phyloP scores from a whole-genome alignment of 805 yeast species.

The Candida odintsovae region DNA sequence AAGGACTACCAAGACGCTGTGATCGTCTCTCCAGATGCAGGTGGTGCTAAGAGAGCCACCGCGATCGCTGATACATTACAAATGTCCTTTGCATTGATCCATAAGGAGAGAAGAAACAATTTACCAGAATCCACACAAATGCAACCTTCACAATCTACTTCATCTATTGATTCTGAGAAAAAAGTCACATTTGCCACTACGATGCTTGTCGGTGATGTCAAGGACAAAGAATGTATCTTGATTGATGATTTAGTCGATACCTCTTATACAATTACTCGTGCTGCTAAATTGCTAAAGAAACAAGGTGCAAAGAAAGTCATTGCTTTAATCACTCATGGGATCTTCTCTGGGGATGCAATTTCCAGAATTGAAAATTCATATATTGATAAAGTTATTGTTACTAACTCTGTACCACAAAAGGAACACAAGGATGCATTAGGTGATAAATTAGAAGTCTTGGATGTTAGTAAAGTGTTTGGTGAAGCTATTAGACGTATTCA shows the following conservation, averaged over 20 bases:
- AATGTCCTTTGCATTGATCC: constrained; percentile 88
- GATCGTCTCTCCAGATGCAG: constrained; percentile 96
- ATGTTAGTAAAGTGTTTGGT: constrained; percentile 82
- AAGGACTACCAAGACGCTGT: constrained; percentile 82
- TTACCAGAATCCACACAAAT: constrained; percentile 18
- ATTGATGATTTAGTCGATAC: constrained; percentile 95
- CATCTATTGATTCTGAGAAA: constrained; percentile 14
- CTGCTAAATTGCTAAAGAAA: constrained; percentile 85
- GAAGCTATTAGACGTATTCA: constrained; percentile 95
- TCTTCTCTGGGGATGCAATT: constrained; percentile 88
- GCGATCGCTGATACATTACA: constrained; percentile 88
- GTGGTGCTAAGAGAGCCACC: constrained; percentile 97
- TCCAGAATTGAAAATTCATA: constrained; percentile 58
- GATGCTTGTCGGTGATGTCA: constrained; percentile 95
- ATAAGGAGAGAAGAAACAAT: constrained; percentile 74
- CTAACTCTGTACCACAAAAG: constrained; percentile 87
- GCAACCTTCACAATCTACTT: constrained; percentile 6
- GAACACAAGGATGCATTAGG: constrained; percentile 49
- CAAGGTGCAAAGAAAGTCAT: constrained; percentile 87
- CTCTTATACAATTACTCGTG: constrained; percentile 84
- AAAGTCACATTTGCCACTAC: constrained; percentile 61
- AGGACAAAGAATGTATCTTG: constrained; percentile 78
- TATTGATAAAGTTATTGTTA: constrained; percentile 81
- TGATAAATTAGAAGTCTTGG: constrained; percentile 70
- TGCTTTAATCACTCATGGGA: constrained; percentile 88